Evolutionary conservation across 805 yeast species (phyloP).

Genomic region (Limtongozyma cylindracea): DNA sequence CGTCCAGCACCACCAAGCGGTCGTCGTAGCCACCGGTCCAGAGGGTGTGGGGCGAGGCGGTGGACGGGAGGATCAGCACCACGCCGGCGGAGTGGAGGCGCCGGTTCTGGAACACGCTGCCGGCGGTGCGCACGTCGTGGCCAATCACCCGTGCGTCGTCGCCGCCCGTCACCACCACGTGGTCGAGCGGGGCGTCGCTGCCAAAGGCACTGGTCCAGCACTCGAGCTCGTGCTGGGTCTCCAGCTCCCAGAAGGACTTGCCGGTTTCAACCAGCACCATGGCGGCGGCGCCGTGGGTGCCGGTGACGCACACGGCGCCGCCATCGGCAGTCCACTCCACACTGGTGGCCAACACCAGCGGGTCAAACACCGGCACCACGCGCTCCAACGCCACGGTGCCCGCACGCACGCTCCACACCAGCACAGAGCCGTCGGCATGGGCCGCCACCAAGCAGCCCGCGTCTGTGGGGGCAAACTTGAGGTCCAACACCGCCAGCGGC

Average conservation of each 20-base stretch:
- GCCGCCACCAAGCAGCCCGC: constrained; percentile 24
- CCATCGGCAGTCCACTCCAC: constrained; percentile 19
- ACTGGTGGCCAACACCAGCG: constrained; percentile 44
- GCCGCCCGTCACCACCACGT: constrained; percentile 71
- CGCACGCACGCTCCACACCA: constrained; percentile 33
- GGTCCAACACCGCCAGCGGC: constrained; percentile 69
- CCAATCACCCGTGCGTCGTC: constrained; percentile 64
- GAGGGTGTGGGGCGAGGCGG: constrained; percentile 16
- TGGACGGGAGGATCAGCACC: constrained; percentile 43
- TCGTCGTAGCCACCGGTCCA: constrained; percentile 95
- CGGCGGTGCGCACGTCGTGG: constrained; percentile 30
- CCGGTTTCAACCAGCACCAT: constrained; percentile 8
- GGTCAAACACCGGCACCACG: constrained; percentile 18
- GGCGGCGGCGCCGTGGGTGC: constrained; percentile 41
- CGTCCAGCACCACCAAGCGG: constrained; percentile 37
- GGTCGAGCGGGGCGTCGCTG: constrained; percentile 18
- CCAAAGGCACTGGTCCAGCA: constrained; percentile 79
- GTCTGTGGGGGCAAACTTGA: constrained; percentile 39
- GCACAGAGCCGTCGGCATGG: constrained; percentile 61
- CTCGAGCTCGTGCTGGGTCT: constrained; percentile 37
- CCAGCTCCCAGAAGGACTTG: constrained; percentile 5
- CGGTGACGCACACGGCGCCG: constrained; percentile 22
- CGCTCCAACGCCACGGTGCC: constrained; percentile 2
- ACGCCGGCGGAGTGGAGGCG: constrained; percentile 81
- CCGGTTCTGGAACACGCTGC: constrained; percentile 8